Conservation (phyloP, 345 rosid species). For the Citrus mangshanensis region DNA sequence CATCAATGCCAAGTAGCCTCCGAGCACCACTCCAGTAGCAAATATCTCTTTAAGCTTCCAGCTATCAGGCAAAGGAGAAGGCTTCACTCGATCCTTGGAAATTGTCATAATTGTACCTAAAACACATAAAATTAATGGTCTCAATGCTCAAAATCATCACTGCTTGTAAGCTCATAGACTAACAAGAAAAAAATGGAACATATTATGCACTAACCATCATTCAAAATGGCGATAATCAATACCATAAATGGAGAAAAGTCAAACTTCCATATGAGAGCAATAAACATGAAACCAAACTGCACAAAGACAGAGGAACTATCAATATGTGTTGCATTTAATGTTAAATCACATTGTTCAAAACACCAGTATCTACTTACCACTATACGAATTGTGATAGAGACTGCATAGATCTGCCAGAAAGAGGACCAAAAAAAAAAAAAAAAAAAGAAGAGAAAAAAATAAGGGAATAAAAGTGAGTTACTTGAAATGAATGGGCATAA, state of each 20-base stretch:
- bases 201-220: conserved; percentile 59
- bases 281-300: conserved; percentile 86
- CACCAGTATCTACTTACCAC: conserved; percentile 46
- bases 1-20: conserved; percentile 78
- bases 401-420: conserved; percentile 72
- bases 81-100: conserved; percentile 89
- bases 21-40: conserved; percentile 81
- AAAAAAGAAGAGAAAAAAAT: too few species aligned
- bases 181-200: background rate
- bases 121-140: background rate
- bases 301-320: conserved; percentile 5
- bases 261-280: conserved; percentile 80
- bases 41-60: conserved; percentile 94
- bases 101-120: conserved; percentile 94
- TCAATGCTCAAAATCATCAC: background rate
- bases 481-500: background rate
- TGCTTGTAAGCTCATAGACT: background rate
- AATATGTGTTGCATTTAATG: background rate
- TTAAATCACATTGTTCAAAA: conserved; percentile 3
- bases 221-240: conserved; percentile 85
- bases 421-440: background rate
- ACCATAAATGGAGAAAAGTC: conserved; percentile 98
- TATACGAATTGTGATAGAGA: conserved; percentile 94
- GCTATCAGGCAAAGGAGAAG: conserved; percentile 93
- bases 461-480: background rate